A percentile compares a stretch with the other conserved stretches of the same genome.
phyloP scores from a whole-genome alignment of 1,284 basidiomycete genomes.

The Mycosarcoma mackinlayi region DNA sequence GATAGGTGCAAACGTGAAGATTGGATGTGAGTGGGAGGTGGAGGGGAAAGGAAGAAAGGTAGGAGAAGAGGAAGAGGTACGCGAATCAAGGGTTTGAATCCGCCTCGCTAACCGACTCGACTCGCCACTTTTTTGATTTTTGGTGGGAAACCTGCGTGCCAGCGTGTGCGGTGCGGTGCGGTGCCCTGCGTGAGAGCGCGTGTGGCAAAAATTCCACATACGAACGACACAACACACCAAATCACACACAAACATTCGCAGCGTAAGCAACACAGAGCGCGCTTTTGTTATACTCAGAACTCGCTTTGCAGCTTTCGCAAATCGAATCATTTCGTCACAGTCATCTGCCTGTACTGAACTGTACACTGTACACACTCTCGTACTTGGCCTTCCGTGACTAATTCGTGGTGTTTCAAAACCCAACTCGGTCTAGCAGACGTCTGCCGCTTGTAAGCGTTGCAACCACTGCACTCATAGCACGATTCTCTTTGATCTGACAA shows the following conservation, averaged over 20 bases:
- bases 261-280: neutral
- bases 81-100: neutral
- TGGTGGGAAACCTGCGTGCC: neutral
- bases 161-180: too few species aligned
- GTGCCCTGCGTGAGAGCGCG: too few species aligned
- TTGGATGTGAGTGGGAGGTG: neutral
- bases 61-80: neutral
- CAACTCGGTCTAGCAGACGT: too few species aligned
- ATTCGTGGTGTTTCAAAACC: too few species aligned
- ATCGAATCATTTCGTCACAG: conserved; percentile 1
- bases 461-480: too few species aligned
- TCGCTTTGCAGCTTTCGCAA: neutral
- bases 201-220: neutral
- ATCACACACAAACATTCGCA: neutral
- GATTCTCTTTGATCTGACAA: too few species aligned
- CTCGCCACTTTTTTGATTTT: neutral
- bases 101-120: too few species aligned
- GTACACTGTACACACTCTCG: neutral
- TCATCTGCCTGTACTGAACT: neutral
- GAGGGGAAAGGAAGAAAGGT: neutral
- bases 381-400: neutral
- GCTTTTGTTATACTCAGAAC: too few species aligned
- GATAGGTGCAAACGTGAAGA: neutral
- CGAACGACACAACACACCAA: neutral
- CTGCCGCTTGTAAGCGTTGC: too few species aligned